Evolutionary conservation across 2,329 filamentous ascomycete genomes (phyloP), one percentile per base, ranked within the genome.

Genomic region (Ascochyta koolunga): DNA sequence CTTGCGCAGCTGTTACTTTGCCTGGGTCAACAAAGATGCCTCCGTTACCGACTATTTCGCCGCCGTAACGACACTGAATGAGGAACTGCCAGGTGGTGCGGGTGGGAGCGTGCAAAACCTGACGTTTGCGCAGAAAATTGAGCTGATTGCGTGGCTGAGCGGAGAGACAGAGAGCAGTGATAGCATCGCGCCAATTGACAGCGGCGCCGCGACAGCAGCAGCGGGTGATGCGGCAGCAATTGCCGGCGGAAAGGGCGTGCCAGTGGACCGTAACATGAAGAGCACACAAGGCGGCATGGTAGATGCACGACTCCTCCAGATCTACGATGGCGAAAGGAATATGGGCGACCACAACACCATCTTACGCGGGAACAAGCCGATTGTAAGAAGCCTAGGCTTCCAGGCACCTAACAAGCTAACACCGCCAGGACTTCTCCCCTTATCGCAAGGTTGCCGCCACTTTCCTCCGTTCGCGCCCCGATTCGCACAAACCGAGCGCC

Each of bases 271-370:
- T 25, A 69, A 73, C 44, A 73, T 73, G 24, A 65, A 75, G 39
- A 73, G 71, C 38, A 75, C 66, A 18, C 61, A 52, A 15, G 60
- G 65, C 65, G 70, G 62, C 86, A 90, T 75, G 59, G 60, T 62
- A 66, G 92, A 97, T 76, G 90, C 93, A 35, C 81, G 92, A 58
- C 77, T 98, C 65, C 86, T 89, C 56, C 89, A 90, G 68, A 96
- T 98, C 51, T 98, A 97, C 76, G 90, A 89, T 64, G 89, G 90
- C 13, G 95, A 99, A 82, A 84, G 95, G 54, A 89, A 87, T 71
- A 93, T 96, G 85, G 93, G 93, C 10, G 93, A 99, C 76, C 86
- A 93, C 65, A 99, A 99, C 77, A 92, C 86, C 31, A 85, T 92
- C 9, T 79, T 99, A 51, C 83, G 92, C 56, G 95, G 95, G 2